Evolutionary conservation across 208 protist species (phyloP).

Genomic region (Trypanosoma cruzi): DNA sequence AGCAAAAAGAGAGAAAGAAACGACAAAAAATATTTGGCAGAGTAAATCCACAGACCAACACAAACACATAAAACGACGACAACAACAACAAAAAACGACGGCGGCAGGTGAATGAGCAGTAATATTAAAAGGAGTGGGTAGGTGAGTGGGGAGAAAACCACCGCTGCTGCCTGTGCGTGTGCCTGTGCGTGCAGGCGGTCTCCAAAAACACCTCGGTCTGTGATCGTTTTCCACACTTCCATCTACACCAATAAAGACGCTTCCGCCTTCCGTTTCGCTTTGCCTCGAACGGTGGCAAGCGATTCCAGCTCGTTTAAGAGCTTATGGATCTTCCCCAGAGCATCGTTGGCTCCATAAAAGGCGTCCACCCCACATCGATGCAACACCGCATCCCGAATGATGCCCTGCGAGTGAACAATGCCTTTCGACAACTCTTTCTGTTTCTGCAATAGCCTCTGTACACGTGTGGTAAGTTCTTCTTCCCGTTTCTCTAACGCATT

Average conservation of each 20-base stretch:
- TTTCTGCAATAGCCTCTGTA: conserved; percentile 28
- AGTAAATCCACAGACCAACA: neutral
- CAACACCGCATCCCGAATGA: conserved; percentile 67
- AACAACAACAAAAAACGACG: neutral
- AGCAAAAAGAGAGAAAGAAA: no score
- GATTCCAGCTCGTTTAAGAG: conserved; percentile 55
- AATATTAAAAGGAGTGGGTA: neutral
- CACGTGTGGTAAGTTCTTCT: conserved; percentile 27
- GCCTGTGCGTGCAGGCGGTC: neutral
- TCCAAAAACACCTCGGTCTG: neutral
- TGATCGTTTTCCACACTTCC: neutral
- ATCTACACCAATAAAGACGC: neutral
- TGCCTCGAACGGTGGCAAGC: conserved; percentile 10
- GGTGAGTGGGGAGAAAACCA: neutral
- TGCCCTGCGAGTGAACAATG: conserved; percentile 34
- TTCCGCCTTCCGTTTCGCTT: neutral
- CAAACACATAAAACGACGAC: neutral
- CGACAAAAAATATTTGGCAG: neutral
- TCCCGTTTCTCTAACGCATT: conserved; percentile 31
- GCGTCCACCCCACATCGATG: conserved; percentile 53
- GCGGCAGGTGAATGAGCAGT: neutral
- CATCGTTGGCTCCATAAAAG: conserved; percentile 63
- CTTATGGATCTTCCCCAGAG: conserved; percentile 57
- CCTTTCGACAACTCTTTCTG: conserved; percentile 19
- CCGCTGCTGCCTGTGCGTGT: neutral